Evolutionary conservation across 371 early-diverging fungal genomes (phyloP), one percentile per base, ranked within the genome.

Genomic region (Mortierella sp.): DNA sequence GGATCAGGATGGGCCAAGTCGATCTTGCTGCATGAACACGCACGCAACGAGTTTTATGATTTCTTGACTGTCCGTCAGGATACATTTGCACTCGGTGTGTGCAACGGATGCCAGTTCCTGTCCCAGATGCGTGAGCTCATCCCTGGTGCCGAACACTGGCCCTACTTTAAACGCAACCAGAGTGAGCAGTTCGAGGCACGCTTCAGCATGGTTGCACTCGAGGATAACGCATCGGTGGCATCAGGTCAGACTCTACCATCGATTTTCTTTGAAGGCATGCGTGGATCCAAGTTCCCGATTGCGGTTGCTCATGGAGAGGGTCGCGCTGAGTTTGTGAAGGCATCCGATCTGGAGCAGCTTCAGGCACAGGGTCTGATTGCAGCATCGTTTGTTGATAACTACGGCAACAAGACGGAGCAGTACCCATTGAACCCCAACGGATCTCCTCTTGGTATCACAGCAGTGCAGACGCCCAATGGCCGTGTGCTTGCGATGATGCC

Each of bases 361-460:
- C 64, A 80, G 17, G 70, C 71, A n/a, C 61, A 85, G 53, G 78
- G 83, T 2, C 79, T 92, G 44, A 71, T 86, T 14, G 91, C 92
- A 6, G 80, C 88, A 2, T 81, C 84, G 27, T 98, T 91, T 79
- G 93, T 95, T n/a, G 94, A 95, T 63, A 91, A 94, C 81, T 84
- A 91, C 80, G 94, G 93, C 30, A 71, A 82, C 8, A 79, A 81
- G n/a, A 90, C 92, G 8, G 83, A 89, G 58, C 83, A 85, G 24
- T 99, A 97, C 73, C 99, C 99, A 44, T 86, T 82, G 84, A 99
- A 99, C 80, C 99, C 99, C 48, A 99, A 99, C 79, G 99, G 99
- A 12, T 87, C 91, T 15, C 91, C 92, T n/a, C 52, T 83, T 49
- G 96, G 95, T 61, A 85, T 97, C 59, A 90, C 98, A 26, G 97